phyloP scores from a whole-genome alignment of 306 rosid genomes.

The Malus fusca region DNA sequence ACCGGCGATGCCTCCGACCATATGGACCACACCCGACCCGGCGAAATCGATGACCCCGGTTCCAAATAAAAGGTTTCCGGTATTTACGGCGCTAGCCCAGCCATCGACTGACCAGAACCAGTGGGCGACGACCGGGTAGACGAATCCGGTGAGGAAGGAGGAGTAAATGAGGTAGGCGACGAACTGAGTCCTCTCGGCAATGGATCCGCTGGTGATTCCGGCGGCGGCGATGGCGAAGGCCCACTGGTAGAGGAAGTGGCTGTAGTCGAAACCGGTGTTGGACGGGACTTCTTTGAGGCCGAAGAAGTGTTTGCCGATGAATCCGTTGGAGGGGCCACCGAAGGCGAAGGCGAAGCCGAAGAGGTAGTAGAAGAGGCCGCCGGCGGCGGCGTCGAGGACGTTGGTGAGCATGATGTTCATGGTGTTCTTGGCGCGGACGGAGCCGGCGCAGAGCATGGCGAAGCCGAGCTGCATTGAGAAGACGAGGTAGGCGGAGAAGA shows the following conservation, averaged over 20 bases:
- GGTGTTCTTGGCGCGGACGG: conserved; percentile 98
- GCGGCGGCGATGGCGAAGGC: conserved; percentile 98
- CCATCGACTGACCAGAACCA: conserved; percentile 90
- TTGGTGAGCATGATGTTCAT: conserved; percentile 99
- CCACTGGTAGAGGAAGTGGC: conserved; percentile 80
- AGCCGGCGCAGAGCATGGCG: conserved; percentile 98
- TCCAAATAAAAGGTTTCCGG: conserved; percentile 29
- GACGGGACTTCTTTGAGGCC: conserved; percentile 49
- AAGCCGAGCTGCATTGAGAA: conserved; percentile 98
- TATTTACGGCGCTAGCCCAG: conserved; percentile 52
- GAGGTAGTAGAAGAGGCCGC: conserved; percentile 80
- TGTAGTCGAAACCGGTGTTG: conserved; percentile 25
- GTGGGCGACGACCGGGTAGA: conserved; percentile 82
- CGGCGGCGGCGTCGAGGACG: conserved; percentile 88
- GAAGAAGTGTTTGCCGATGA: conserved; percentile 78
- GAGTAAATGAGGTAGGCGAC: conserved; percentile 82
- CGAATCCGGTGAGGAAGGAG: conserved; percentile 79
- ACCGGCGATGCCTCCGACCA: conserved; percentile 88
- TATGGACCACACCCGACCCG: conserved; percentile 87
- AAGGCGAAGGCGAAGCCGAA: conserved; percentile 94
- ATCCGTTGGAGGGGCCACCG: conserved; percentile 66
- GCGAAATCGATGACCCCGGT: conserved; percentile 84
- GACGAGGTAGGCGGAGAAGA: conserved; percentile 91
- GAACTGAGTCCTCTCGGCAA: conserved; percentile 84
- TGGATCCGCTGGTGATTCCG: conserved; percentile 84